Evolutionary conservation across 2,329 filamentous ascomycete species (phyloP).

Genomic region (Lasiodiplodia gonubiensis): DNA sequence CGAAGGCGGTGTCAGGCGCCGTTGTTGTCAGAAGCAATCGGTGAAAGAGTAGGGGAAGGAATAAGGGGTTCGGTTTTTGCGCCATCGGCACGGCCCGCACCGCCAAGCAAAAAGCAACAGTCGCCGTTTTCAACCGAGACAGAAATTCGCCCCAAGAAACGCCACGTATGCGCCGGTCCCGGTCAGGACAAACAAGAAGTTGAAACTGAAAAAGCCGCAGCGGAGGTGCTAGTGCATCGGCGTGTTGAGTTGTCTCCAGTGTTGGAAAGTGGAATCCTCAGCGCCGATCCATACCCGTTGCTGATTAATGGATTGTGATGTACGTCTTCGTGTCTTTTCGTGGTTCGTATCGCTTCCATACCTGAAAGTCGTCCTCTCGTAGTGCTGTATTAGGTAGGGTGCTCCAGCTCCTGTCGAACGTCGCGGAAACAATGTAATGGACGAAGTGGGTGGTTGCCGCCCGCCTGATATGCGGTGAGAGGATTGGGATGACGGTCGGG

Average conservation of each 20-base stretch:
- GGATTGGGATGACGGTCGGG: conserved; percentile 6
- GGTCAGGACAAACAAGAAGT: conserved; percentile 18
- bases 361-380: conserved; percentile 18
- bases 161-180: conserved; percentile 26
- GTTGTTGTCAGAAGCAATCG: conserved; percentile 18
- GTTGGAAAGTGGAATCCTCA: conserved; percentile 8
- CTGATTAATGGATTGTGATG: conserved; percentile 25
- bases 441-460: conserved; percentile 7
- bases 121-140: conserved; percentile 26
- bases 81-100: conserved; percentile 25
- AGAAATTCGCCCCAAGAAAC: conserved; percentile 18
- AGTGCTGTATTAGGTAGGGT: conserved; percentile 19
- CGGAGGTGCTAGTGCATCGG: conserved; percentile 6
- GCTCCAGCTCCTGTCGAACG: conserved; percentile 6
- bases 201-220: conserved; percentile 13
- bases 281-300: conserved; percentile 17
- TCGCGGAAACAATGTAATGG: conserved; percentile 19
- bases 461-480: conserved; percentile 13
- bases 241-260: neutral
- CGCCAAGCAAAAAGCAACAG: conserved; percentile 25
- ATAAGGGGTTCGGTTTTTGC: conserved; percentile 25
- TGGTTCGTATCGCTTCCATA: conserved; percentile 21
- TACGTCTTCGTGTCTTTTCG: conserved; percentile 21
- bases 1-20: conserved; percentile 22
- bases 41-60: conserved; percentile 11